Evolutionary conservation across 495 filamentous ascomycete species (phyloP).

Genomic region (Penicillium macrosclerotiorum): DNA sequence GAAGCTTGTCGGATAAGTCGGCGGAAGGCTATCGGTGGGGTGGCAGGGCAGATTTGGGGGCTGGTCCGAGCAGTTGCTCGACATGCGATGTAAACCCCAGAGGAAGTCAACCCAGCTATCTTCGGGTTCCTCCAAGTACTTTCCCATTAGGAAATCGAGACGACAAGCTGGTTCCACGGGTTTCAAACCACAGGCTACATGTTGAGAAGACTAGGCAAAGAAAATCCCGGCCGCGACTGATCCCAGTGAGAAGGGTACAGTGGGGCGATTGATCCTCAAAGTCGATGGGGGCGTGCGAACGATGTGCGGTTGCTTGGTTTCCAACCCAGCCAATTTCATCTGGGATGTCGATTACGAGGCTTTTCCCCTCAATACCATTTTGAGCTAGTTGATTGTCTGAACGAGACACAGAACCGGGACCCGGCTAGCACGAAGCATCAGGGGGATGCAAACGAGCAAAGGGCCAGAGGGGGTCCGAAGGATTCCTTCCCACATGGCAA

Average conservation of each 20-base stretch:
- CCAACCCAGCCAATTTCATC: neutral
- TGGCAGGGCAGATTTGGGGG: neutral
- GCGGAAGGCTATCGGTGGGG: neutral
- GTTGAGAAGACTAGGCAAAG: too few relatives aligned
- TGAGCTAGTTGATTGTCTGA: too few relatives aligned
- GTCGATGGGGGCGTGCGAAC: neutral
- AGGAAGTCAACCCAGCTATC: neutral
- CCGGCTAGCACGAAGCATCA: too few relatives aligned
- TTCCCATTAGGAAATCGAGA: constrained; percentile 7
- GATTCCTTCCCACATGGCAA: constrained; percentile 7
- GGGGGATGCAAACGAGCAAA: too few relatives aligned
- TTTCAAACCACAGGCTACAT: neutral
- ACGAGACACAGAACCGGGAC: too few relatives aligned
- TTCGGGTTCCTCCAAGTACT: too few relatives aligned
- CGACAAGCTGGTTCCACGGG: neutral
- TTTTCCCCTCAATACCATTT: too few relatives aligned
- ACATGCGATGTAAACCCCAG: neutral
- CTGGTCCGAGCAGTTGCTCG: neutral
- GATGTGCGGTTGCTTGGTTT: neutral
- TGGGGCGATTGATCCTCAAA: constrained; percentile 4
- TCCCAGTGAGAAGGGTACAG: neutral
- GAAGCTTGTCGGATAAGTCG: constrained; percentile 3
- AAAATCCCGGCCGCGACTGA: too few relatives aligned
- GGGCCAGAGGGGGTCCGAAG: too few relatives aligned
- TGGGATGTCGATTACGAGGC: too few relatives aligned